Base-by-base conservation (phyloP, 768 basidiomycete genomes). In the Mycena metata region DNA sequence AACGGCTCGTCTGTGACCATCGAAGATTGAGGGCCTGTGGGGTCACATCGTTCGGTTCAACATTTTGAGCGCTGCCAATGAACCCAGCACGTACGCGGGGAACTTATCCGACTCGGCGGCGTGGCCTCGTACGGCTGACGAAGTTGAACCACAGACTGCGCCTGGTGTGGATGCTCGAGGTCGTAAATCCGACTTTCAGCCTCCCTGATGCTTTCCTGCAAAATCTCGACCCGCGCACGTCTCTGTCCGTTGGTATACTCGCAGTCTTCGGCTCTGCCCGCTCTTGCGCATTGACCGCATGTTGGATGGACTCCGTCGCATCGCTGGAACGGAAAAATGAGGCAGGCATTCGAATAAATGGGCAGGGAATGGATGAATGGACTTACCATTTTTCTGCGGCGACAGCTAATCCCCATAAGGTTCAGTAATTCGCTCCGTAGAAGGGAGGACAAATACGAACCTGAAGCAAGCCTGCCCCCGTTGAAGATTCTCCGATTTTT, bases 221-320 rank as follows among this genome's bases (percentile, higher is more conserved):
- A 75, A 7, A 81, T 78, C 67, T 89, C 79, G 0, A 82, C 87
- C 17, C 79, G 80, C 0, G 89, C 82, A 10, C 82, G 85, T 19
- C 82, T 83, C 21, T 80, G 79, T 1, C 81, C 83, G 47, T 83
- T 81, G 0, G 82, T 82, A 69, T 90, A 90, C 78, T 90, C 88
- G 68, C 89, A 90, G 67, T 90, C 89, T 10, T 86, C 87, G 0
- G 75, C 72, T n/a, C 85, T 79, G 66, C 83, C 80, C 1, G 82
- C 82, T 11, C 83, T 78, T 7, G 78, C 71, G 72, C 89, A 90
- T 69, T 83, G 87, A 0, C 82, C 80, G 60, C 89, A 90, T 3
- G 85, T 74, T 0, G 89, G 89, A 24, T 80, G 83, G 5, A 70
- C 75, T 1, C 88, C 88, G 72, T 90, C 88, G 57, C 89, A 90